Percentiles rank a stretch among this genome's conserved stretches.
Evolutionary conservation across 768 basidiomycete genomes (phyloP).

Genomic region (Pulveroboletus ravenelii): DNA sequence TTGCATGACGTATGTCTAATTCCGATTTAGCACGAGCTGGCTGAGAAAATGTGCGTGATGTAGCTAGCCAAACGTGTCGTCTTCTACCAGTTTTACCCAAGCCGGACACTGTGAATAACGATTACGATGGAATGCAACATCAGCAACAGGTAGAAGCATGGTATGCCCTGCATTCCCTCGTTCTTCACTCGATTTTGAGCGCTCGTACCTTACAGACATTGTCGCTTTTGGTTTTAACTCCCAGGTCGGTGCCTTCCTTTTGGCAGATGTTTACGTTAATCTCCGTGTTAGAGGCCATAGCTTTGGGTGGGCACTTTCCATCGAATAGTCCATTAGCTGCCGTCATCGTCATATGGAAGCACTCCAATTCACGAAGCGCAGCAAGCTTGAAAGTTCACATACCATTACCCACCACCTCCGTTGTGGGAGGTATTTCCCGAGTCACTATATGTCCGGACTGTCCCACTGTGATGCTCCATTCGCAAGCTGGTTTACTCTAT

Average conservation of each 20-base stretch:
- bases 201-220: slow-evolving; percentile 44
- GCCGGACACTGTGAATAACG: slow-evolving; percentile 70
- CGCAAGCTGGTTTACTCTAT: slow-evolving; percentile 27
- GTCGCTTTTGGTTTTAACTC: slow-evolving; percentile 74
- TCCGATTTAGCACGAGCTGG: slow-evolving; percentile 58
- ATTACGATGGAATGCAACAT: slow-evolving; percentile 71
- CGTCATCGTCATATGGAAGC: slow-evolving; percentile 8
- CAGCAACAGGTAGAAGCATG: slow-evolving; percentile 85
- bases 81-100: slow-evolving; percentile 62
- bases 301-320: slow-evolving; percentile 52
- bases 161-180: slow-evolving; percentile 35
- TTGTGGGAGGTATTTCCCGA: slow-evolving; percentile 59
- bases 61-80: slow-evolving; percentile 34
- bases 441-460: slow-evolving; percentile 53
- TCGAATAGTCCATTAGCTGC: slow-evolving; percentile 8
- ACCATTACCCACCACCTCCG: neutral
- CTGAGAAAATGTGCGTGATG: slow-evolving; percentile 79
- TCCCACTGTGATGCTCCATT: slow-evolving; percentile 47
- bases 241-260: slow-evolving; percentile 36
- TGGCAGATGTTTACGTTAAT: slow-evolving; percentile 13
- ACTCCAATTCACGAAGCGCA: slow-evolving; percentile 46
- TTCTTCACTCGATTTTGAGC: slow-evolving; percentile 6
- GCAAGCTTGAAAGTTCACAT: slow-evolving; percentile 65
- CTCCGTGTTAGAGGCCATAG: slow-evolving; percentile 57
- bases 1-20: neutral